phyloP scores from a whole-genome alignment of 2,329 filamentous ascomycete genomes.

The Ceratocystis papillata region DNA sequence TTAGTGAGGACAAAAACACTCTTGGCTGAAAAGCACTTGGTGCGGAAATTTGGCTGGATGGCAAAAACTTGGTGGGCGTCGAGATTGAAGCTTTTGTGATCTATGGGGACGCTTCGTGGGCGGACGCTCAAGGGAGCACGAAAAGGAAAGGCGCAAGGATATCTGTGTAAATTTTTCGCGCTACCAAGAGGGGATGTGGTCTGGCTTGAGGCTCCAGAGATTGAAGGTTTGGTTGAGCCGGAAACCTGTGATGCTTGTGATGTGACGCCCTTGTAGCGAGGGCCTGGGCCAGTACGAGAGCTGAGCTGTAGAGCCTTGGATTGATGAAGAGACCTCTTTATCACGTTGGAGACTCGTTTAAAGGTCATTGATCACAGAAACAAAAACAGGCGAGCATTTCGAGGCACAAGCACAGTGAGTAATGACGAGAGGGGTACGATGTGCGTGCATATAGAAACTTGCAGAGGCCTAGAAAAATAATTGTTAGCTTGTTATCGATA shows the following conservation, averaged over 20 bases:
- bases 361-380: slow-evolving; percentile 14
- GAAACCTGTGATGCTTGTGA: neutral
- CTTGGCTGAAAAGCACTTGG: slow-evolving; percentile 18
- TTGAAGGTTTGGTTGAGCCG: neutral
- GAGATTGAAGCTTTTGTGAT: slow-evolving; percentile 16
- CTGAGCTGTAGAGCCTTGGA: slow-evolving; percentile 2
- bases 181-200: neutral
- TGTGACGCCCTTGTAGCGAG: neutral
- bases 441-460: neutral
- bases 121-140: neutral
- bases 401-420: neutral
- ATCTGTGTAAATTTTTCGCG: neutral
- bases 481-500: neutral
- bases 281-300: neutral
- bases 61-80: slow-evolving; percentile 20
- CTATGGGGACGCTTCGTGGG: slow-evolving; percentile 15
- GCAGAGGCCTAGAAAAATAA: neutral
- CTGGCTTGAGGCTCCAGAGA: neutral
- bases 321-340: slow-evolving; percentile 8
- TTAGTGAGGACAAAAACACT: slow-evolving; percentile 24
- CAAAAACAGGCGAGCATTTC: neutral
- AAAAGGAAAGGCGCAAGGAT: slow-evolving; percentile 6
- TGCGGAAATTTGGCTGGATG: slow-evolving; percentile 17
- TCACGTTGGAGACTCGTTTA: neutral
- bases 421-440: neutral